A percentile compares a stretch with the other conserved stretches of the same genome.
phyloP scores from a whole-genome alignment of 441 rosid genomes.

The Euphorbia schlechtendalii region DNA sequence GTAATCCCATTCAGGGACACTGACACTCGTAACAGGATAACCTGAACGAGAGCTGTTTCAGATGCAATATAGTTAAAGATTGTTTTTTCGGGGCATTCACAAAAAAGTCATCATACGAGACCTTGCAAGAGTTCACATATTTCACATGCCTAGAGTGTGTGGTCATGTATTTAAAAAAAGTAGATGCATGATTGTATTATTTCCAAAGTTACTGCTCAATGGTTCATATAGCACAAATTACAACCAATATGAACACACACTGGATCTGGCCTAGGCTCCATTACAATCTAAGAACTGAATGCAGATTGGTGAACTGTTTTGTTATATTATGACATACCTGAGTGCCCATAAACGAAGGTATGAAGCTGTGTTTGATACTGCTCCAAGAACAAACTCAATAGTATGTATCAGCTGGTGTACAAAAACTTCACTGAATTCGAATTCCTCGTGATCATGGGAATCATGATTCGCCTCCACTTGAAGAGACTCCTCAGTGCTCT shows the following conservation, averaged over 20 bases:
- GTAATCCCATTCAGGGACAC: neutral
- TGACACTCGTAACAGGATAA: neutral
- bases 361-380: slow-evolving; percentile 98
- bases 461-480: slow-evolving; percentile 46
- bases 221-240: too few relatives aligned
- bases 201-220: too few relatives aligned
- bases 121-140: too few relatives aligned
- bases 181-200: too few relatives aligned
- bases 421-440: slow-evolving; percentile 87
- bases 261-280: neutral
- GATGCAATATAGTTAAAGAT: too few relatives aligned
- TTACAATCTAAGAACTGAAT: neutral
- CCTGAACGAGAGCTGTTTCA: too few relatives aligned
- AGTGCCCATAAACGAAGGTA: slow-evolving; percentile 97
- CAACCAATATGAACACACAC: too few relatives aligned
- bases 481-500: slow-evolving; percentile 57
- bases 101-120: too few relatives aligned
- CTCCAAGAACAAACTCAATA: slow-evolving; percentile 92
- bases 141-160: too few relatives aligned
- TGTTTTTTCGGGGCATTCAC: too few relatives aligned
- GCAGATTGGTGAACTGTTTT: neutral
- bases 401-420: slow-evolving; percentile 94
- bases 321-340: slow-evolving; percentile 40
- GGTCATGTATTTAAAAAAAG: too few relatives aligned
- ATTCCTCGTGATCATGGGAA: slow-evolving; percentile 72